Evolutionary conservation across 441 rosid species (phyloP), one percentile per base, ranked within the genome.

Genomic region (Rhodomyrtus psidioides): DNA sequence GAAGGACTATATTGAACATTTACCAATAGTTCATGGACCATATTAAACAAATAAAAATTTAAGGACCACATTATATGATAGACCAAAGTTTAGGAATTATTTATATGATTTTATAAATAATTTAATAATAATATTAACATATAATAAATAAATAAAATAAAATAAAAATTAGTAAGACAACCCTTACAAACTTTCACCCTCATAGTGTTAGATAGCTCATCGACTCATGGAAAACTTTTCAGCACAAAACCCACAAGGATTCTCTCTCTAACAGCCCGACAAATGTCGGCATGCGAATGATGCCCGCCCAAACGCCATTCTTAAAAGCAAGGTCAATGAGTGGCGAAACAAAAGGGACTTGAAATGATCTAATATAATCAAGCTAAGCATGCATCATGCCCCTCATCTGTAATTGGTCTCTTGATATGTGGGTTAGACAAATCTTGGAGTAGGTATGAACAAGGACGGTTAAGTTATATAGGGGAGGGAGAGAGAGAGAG

Each of bases 11-110:
- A 60, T 17, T 30, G 2, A 19, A 30, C 6, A 62, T 30, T 62
- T 65, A 62, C 6, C 2, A 2, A 62, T 30, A 19, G n/a, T 30
- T 30, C 21, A 34, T 0, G 8, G 1, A 19, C 0, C 4, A 9
- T 0, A 2, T 4, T 10, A 1, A 65, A 34, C 2, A 65, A 30
- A 65, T 62, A 65, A 34, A 8, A 30, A 6, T 30, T 1, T 5
- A 19, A 0, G 13, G 7, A 30, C 7, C 7, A 12, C 7, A 34
- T 19, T 5, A 1, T 65, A 19, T 4, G 17, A 30, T 19, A 1
- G 8, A 14, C 10, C 76, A 65, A 65, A 30, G 2, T 17, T 62
- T 17, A 62, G 2, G 4, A 1, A 17, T 5, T 4, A 17, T 65
- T 65, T 30, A 26, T 30, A 13, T 34, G 1, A 30, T 30, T 34